Evolutionary conservation across 164 flowering plant species (phyloP), one percentile per base, ranked within the genome.

Genomic region (Vitis vinifera): DNA sequence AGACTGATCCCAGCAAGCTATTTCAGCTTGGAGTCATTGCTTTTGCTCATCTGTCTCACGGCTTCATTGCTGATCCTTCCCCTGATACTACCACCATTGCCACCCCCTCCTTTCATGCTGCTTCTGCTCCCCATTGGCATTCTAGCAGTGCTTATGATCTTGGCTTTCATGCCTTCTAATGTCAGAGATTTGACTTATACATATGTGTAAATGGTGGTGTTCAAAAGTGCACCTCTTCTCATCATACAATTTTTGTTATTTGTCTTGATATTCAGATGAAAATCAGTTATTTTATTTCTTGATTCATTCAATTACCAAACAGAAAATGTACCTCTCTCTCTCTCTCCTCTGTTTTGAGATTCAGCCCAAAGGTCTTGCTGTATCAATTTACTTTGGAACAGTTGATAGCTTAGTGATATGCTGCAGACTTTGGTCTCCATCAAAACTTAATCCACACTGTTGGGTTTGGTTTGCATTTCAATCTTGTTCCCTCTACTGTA

Each of bases 51-150:
- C 2, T 84, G 87, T 49, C 82, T 91, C 2, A 84, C 97, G 0
- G 92, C 88, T 5, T 88, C 91, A 0, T 59, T 93, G 81, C 72
- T 93, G 76, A 73, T 93, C 6, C 87, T 93, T 55, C 98, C 98
- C 10, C 61, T 93, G 67, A 74, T 93, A 7, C 78, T 93, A 9
- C 98, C 97, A 10, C 97, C 97, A 47, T 79, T 93, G 88, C 97
- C 98, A 3, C 98, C 97, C 4, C 98, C 98, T 6, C 98, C 98
- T 0, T 82, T 86, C 73, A 61, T 93, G 92, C 71, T 93, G 84
- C 84, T 93, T 17, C 70, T 93, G 78, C 78, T 93, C 29, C 98
- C 98, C 1, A 86, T 93, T 12, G 83, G 79, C 67, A 86, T 93
- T 66, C 69, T 91, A 13, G 86, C 16, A 2, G 65, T 93, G 65